Percentiles rank a stretch among this genome's conserved stretches.
Evolutionary conservation across 768 basidiomycete species (phyloP).

Genomic region (Candolleomyces eurysporus): DNA sequence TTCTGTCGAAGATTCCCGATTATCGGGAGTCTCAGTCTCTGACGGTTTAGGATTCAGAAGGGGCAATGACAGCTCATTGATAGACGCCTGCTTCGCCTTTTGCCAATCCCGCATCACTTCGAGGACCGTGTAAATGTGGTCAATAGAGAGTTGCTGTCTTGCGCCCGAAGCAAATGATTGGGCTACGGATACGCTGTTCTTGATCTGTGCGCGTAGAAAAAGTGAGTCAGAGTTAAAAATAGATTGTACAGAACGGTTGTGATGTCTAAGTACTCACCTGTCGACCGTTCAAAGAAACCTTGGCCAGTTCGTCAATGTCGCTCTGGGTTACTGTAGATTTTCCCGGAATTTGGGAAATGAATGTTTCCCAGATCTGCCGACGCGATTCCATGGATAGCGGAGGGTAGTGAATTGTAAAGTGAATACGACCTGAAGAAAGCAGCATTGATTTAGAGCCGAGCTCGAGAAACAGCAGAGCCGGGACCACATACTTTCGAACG

Average conservation of each 20-base stretch:
- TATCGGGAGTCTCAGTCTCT: no score
- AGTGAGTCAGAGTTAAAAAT: conserved; percentile 2
- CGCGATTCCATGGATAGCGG: conserved; percentile 24
- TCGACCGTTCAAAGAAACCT: conserved; percentile 24
- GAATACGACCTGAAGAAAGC: conserved; percentile 26
- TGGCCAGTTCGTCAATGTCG: conserved; percentile 19
- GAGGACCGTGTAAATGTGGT: conserved; percentile 19
- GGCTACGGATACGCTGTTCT: conserved; percentile 26
- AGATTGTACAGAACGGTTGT: not conserved
- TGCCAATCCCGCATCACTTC: conserved; percentile 20
- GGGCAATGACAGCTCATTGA: no score
- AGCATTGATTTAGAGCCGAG: not conserved
- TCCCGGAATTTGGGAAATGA: conserved; percentile 18
- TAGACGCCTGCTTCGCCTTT: conserved; percentile 1
- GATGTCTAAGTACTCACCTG: conserved; percentile 11
- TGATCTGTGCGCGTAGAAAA: conserved; percentile 17
- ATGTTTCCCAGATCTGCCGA: conserved; percentile 25
- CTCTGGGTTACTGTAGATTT: conserved; percentile 12
- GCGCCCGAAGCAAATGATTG: conserved; percentile 20
- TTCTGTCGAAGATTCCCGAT: no score
- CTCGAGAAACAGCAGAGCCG: not conserved
- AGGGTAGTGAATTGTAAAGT: conserved; percentile 31
- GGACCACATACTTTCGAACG: conserved; percentile 27
- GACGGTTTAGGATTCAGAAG: no score
- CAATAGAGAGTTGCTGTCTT: conserved; percentile 4